A percentile compares a stretch with the other conserved stretches of the same genome.
Conservation (phyloP, 768 basidiomycete species). For the Serendipita indica region DNA sequence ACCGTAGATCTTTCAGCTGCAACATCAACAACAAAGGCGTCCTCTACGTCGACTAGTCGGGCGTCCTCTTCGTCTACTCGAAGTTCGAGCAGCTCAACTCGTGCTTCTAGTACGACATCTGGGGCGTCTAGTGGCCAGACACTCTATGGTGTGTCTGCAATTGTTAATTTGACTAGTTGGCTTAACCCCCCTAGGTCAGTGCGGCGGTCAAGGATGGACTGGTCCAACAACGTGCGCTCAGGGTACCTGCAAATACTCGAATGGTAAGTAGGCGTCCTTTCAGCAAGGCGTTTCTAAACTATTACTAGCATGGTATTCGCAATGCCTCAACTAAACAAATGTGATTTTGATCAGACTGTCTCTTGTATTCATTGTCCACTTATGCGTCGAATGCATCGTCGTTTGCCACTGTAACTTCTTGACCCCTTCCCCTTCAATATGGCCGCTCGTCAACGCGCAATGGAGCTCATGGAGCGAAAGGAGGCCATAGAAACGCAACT, state of each 20-base stretch:
- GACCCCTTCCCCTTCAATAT: background rate
- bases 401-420: background rate
- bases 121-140: background rate
- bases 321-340: background rate
- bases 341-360: background rate
- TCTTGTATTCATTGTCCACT: too few relatives aligned
- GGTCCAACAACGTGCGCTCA: background rate
- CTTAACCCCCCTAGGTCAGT: background rate
- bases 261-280: background rate
- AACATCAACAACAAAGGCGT: too few relatives aligned
- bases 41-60: too few relatives aligned
- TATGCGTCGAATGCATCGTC: background rate
- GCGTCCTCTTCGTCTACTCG: background rate
- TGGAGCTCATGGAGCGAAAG: constrained; percentile 50
- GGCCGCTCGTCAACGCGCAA: constrained; percentile 26
- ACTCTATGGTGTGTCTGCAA: background rate
- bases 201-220: background rate
- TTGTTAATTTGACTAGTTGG: background rate
- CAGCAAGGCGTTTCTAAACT: background rate
- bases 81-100: background rate
- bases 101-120: background rate
- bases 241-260: background rate
- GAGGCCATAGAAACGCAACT: constrained; percentile 62
- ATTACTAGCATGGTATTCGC: background rate
- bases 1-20: background rate